Conservation (phyloP, 2,329 filamentous ascomycete genomes). For the Colletotrichum cereale region DNA sequence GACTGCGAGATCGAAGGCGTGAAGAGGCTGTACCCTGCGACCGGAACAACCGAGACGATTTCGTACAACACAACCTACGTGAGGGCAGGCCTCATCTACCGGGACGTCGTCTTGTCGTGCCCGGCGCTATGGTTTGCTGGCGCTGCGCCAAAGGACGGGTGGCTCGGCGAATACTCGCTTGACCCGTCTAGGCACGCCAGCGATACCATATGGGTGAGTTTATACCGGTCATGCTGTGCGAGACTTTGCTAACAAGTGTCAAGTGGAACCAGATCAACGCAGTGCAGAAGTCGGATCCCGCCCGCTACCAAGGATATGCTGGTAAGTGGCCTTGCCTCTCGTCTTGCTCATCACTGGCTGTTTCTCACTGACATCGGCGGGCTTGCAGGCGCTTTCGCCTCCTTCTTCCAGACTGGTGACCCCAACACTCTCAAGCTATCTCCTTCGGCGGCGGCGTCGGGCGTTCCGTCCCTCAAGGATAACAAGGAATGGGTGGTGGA, state of each 20-base stretch:
- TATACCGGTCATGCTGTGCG: not conserved
- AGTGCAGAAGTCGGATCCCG: constrained; percentile 63
- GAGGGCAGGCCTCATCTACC: constrained; percentile 68
- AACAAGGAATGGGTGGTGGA: constrained; percentile 65
- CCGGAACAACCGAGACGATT: constrained; percentile 61
- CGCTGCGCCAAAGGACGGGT: constrained; percentile 59
- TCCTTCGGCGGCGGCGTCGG: constrained; percentile 52
- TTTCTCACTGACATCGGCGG: constrained; percentile 3
- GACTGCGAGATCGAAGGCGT: constrained; percentile 53
- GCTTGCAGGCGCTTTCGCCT: constrained; percentile 66
- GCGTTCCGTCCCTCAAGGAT: constrained; percentile 57
- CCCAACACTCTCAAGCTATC: constrained; percentile 70
- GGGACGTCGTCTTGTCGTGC: constrained; percentile 70
- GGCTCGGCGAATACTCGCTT: constrained; percentile 71
- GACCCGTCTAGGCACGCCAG: constrained; percentile 69
- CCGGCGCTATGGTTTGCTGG: constrained; percentile 69
- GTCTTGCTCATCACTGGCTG: not conserved
- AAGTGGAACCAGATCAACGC: constrained; percentile 69
- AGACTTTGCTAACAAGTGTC: not conserved
- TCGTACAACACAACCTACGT: constrained; percentile 63
- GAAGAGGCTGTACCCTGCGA: constrained; percentile 60
- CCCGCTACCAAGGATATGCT: constrained; percentile 66
- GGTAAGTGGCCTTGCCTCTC: constrained; percentile 38
- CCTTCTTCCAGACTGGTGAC: constrained; percentile 70
- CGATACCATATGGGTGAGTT: constrained; percentile 67